These are phyloP conservation scores for Vitellaria paradoxa DNA, from an alignment of 179 eudicot species.

Conservation along the genomic window DNA sequence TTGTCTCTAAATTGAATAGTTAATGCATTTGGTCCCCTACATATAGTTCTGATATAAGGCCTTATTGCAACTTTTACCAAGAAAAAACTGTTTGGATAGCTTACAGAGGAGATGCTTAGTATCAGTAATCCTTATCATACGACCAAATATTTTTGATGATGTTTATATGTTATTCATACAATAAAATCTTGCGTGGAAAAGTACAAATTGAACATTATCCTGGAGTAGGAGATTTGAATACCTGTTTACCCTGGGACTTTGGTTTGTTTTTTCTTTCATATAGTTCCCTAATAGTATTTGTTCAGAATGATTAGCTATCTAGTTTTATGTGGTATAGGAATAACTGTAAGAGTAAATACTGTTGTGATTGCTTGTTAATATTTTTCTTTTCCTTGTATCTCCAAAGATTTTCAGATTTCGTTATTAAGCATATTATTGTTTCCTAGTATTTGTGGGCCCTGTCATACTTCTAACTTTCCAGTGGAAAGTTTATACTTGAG, in stretches of 20 bases:
- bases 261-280: too few relatives aligned
- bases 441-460: background rate
- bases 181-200: background rate
- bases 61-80: background rate
- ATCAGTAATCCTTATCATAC: background rate
- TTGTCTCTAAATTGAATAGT: background rate
- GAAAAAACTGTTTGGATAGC: background rate
- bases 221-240: background rate
- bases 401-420: background rate
- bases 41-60: background rate
- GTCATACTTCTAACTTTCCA: background rate
- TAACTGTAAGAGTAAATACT: background rate
- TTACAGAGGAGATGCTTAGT: background rate
- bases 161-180: background rate
- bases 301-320: background rate
- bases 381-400: background rate
- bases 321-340: background rate
- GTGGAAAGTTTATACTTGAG: background rate
- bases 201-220: conserved; percentile 1
- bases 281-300: background rate
- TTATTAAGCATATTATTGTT: background rate
- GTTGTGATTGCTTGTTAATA: background rate
- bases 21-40: background rate
- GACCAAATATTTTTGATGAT: conserved; percentile 3
- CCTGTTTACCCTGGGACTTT: background rate